Evolutionary conservation across 176 grass and related monocot species (phyloP).

Genomic region (Stipa capillata): DNA sequence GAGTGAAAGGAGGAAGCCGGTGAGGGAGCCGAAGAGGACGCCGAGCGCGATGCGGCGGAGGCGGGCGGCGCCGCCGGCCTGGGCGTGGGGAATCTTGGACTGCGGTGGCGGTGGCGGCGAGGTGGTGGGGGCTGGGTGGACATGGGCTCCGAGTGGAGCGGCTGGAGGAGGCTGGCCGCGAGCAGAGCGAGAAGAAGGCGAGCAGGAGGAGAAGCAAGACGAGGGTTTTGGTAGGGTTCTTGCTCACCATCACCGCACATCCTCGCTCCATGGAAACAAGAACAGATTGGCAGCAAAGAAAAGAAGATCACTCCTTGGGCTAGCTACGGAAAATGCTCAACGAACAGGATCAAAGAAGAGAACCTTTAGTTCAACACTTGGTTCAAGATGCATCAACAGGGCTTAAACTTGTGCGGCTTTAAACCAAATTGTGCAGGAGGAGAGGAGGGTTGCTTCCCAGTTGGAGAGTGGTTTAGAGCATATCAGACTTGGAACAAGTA

Average conservation of each 20-base stretch:
- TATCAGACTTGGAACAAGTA: background rate
- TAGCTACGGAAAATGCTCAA: no score
- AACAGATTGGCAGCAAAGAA: background rate
- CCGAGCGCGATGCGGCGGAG: constrained; percentile 78
- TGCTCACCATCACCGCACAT: background rate
- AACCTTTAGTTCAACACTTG: background rate
- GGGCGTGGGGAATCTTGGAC: constrained; percentile 31
- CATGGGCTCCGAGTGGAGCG: constrained; percentile 63
- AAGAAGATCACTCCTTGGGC: no score
- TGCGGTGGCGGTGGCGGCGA: constrained; percentile 18
- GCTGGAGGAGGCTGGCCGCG: constrained; percentile 30
- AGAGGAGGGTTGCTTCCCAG: background rate
- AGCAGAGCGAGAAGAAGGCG: constrained; percentile 31
- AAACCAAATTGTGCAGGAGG: background rate
- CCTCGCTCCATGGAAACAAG: constrained; percentile 26
- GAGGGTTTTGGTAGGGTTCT: constrained; percentile 79
- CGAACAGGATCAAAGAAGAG: background rate
- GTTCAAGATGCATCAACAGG: background rate
- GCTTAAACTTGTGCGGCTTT: no score
- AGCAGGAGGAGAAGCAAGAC: constrained; percentile 33
- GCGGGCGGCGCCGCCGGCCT: constrained; percentile 26
- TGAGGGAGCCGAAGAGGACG: constrained; percentile 69
- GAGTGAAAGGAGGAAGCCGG: constrained; percentile 67
- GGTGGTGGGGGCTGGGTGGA: constrained; percentile 19
- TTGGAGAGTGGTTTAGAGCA: no score